Conservation (phyloP, 2,329 filamentous ascomycete genomes). For the Nannizziopsis arthrosporioides region DNA sequence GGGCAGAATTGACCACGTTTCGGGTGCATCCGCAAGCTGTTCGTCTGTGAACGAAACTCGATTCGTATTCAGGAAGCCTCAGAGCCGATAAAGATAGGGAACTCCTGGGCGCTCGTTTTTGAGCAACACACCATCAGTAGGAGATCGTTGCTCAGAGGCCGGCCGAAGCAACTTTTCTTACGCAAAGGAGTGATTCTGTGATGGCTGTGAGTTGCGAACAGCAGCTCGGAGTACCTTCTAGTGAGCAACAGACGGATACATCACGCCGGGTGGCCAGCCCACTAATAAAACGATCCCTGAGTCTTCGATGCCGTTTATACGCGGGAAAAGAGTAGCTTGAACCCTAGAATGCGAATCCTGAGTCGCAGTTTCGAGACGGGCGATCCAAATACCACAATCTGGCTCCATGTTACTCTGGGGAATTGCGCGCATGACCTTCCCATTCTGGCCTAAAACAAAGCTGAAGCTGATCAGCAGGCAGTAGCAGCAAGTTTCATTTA, state of each 20-base stretch:
- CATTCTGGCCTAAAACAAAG: too few species aligned
- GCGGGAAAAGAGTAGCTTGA: neutral
- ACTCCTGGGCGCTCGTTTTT: neutral
- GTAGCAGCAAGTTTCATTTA: too few species aligned
- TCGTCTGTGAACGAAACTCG: neutral
- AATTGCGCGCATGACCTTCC: neutral
- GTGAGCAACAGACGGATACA: too few species aligned
- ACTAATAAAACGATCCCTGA: too few species aligned
- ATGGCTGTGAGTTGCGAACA: too few species aligned
- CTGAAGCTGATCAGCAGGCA: too few species aligned
- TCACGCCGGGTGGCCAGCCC: too few species aligned
- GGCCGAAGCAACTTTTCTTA: neutral
- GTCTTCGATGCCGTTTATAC: neutral
- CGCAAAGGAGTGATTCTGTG: too few species aligned
- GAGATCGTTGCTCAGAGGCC: neutral
- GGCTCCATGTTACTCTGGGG: neutral
- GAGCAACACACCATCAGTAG: neutral
- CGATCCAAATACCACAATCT: slow-evolving; percentile 1
- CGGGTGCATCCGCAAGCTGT: neutral
- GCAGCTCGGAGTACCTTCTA: too few species aligned
- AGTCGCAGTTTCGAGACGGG: neutral
- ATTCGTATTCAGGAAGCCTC: neutral
- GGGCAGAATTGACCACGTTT: neutral
- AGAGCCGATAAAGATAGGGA: too few species aligned
- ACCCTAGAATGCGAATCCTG: neutral